Conservation (phyloP, 768 basidiomycete species). For the Peribolospora baueri region DNA sequence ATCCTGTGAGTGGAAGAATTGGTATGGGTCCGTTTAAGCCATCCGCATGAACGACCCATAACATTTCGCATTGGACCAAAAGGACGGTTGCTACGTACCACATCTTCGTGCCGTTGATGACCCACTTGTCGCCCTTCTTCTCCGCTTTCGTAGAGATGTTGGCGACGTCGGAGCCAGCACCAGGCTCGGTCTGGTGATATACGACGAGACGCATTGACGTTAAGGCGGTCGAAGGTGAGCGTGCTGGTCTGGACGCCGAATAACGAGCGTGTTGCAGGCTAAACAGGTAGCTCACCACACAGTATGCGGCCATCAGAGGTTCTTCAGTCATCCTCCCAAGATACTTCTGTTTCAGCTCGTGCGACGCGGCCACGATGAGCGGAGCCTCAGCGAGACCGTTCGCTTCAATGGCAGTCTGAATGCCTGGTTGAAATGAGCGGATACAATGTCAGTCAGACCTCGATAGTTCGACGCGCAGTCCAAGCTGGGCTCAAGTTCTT, state of each 20-base stretch:
- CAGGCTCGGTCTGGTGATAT: constrained; percentile 16
- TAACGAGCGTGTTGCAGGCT: too few relatives aligned
- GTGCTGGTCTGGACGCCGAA: too few relatives aligned
- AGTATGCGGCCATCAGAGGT: constrained; percentile 22
- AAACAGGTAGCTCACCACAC: constrained; percentile 9
- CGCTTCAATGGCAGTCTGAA: constrained; percentile 22
- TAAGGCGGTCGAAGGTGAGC: background rate
- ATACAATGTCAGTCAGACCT: too few relatives aligned
- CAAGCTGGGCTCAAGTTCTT: too few relatives aligned
- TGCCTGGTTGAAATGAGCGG: background rate
- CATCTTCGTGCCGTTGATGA: constrained; percentile 20
- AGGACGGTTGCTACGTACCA: constrained; percentile 10
- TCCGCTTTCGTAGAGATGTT: constrained; percentile 20
- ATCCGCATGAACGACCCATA: constrained; percentile 7
- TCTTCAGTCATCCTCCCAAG: constrained; percentile 22
- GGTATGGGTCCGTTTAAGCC: background rate
- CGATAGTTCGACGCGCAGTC: too few relatives aligned
- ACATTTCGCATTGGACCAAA: background rate
- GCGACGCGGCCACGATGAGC: constrained; percentile 18
- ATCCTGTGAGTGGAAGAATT: constrained; percentile 10
- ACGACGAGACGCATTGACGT: background rate
- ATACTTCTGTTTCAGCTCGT: constrained; percentile 21
- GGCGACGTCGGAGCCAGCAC: constrained; percentile 23
- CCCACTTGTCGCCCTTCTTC: constrained; percentile 18
- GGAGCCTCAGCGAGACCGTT: constrained; percentile 21